Evolutionary conservation across 2,329 filamentous ascomycete species (phyloP), one percentile per base, ranked within the genome.

Genomic region (Ophiostoma piceae): DNA sequence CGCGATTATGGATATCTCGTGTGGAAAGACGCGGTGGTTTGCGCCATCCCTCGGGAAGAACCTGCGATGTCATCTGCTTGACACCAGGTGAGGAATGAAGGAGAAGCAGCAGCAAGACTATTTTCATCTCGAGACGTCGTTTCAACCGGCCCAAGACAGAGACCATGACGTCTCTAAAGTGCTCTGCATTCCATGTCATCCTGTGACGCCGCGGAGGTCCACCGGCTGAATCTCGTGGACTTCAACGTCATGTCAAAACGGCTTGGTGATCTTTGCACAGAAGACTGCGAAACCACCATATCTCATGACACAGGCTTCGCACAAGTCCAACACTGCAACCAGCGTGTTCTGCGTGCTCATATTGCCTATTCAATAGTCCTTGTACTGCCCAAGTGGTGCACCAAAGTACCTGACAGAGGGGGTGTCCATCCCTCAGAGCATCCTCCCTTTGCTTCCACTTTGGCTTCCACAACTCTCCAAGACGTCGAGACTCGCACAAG

Each of bases 321-420:
- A 16, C 57, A 16, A 62, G 26, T 32, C 14, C 12, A 62, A 16
- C 14, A 64, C 32, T 11, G n/a, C 2, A n/a, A 8, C 29, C 62
- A 39, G 8, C 62, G 39, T 65, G 32, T 22, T 39, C 16, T 37
- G 35, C 62, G 35, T 39, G 62, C 32, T 39, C 16, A 16, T 11
- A n/a, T 39, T 65, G 16, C 32, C 60, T 39, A 39, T 16, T 16
- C 22, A 32, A 62, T 62, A 11, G 57, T 35, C 57, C 26, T 32
- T 62, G 7, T 62, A 62, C 57, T 39, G 16, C 19, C 19, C 19
- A 65, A 65, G 62, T 65, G 62, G 62, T 65, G 62, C 62, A 39
- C 60, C 32, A 39, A 65, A 39, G 32, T 65, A 39, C 32, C 19
- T 22, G 32, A 65, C 7, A 22, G 32, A 39, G 57, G 57, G 26